Conservation (phyloP, 2,329 filamentous ascomycete species). For the Scopulariopsis brevicaulis region DNA sequence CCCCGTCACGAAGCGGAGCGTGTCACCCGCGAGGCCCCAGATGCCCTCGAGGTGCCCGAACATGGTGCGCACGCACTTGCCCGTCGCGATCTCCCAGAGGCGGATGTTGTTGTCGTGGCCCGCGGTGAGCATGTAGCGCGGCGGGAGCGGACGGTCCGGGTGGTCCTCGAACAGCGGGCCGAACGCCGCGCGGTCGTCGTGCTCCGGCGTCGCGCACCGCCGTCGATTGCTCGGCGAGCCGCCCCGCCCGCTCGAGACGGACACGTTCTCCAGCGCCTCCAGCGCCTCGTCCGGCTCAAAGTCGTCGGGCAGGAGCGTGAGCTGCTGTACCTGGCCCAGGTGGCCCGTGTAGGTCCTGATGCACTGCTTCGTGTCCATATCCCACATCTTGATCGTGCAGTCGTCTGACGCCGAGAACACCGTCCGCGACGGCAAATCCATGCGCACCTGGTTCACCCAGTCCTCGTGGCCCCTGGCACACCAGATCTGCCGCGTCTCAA, state of each 20-base stretch:
- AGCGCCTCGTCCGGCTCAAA: conserved; percentile 71
- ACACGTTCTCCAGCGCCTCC: conserved; percentile 37
- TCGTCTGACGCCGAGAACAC: conserved; percentile 92
- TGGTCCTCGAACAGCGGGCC: conserved; percentile 51
- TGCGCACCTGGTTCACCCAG: conserved; percentile 93
- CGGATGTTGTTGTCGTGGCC: conserved; percentile 86
- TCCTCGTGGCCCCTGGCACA: conserved; percentile 75
- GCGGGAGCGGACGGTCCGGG: conserved; percentile 57
- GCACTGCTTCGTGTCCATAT: conserved; percentile 72
- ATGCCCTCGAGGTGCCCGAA: conserved; percentile 96
- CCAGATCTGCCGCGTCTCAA: conserved; percentile 71
- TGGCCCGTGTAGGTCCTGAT: conserved; percentile 76
- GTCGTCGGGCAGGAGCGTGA: conserved; percentile 71
- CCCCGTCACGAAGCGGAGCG: conserved; percentile 75
- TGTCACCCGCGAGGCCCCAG: conserved; percentile 86
- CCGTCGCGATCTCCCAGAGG: conserved; percentile 79
- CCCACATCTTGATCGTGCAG: conserved; percentile 84
- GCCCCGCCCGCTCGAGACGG: conserved; percentile 35
- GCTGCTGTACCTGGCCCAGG: conserved; percentile 90
- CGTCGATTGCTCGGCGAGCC: conserved; percentile 19
- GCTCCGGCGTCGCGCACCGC: conserved; percentile 12
- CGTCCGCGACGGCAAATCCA: conserved; percentile 73
- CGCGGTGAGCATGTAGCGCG: conserved; percentile 85
- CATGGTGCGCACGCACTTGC: conserved; percentile 78
- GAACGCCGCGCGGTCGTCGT: conserved; percentile 42